Evolutionary conservation across 768 basidiomycete genomes (phyloP).

Genomic region (Suillus hirtellus): DNA sequence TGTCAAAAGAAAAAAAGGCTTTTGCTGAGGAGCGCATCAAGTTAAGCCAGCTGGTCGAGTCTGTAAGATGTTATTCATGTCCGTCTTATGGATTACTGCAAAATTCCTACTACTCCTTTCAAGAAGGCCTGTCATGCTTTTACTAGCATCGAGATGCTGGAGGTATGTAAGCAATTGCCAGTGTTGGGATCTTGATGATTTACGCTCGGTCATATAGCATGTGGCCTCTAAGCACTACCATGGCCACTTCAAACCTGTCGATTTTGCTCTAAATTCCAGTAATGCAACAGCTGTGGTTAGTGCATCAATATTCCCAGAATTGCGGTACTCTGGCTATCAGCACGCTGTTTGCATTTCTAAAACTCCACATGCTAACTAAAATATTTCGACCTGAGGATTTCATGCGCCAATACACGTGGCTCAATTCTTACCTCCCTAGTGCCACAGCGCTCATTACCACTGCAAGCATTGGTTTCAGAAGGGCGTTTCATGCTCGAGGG

Average conservation of each 20-base stretch:
- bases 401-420: slow-evolving; percentile 89
- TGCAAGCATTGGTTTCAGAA: slow-evolving; percentile 63
- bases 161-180: slow-evolving; percentile 35
- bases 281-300: slow-evolving; percentile 70
- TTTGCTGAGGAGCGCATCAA: slow-evolving; percentile 84
- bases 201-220: slow-evolving; percentile 21
- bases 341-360: slow-evolving; percentile 29
- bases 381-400: slow-evolving; percentile 68
- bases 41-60: slow-evolving; percentile 48
- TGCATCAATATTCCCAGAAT: slow-evolving; percentile 70
- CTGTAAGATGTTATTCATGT: slow-evolving; percentile 73
- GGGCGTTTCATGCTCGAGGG: slow-evolving; percentile 80
- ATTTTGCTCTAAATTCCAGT: slow-evolving; percentile 70
- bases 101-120: slow-evolving; percentile 71
- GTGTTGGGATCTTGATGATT: neutral
- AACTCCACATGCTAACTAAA: slow-evolving; percentile 10
- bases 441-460: slow-evolving; percentile 79
- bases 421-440: slow-evolving; percentile 84
- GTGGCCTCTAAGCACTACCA: slow-evolving; percentile 51
- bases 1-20: slow-evolving; percentile 84
- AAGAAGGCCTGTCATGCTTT: slow-evolving; percentile 66
- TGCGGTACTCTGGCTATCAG: slow-evolving; percentile 68
- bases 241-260: slow-evolving; percentile 73
- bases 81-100: slow-evolving; percentile 88
- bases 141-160: slow-evolving; percentile 66